Evolutionary conservation across 306 rosid species (phyloP).

Genomic region (Sindora glabra): DNA sequence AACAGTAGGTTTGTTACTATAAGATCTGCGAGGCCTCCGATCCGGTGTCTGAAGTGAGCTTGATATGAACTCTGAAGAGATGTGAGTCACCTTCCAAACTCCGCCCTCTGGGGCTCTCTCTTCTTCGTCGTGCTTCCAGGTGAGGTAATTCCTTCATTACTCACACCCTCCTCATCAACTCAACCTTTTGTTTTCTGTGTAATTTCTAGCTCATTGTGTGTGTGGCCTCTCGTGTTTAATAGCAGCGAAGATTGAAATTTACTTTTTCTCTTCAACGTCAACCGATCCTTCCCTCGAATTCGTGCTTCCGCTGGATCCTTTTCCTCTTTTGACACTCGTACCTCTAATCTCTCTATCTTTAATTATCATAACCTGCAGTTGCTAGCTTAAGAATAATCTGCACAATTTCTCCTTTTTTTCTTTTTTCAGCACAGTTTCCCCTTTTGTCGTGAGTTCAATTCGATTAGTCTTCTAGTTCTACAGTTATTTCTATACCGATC

Average conservation of each 20-base stretch:
- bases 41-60: not conserved
- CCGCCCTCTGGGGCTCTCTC: slow-evolving; percentile 52
- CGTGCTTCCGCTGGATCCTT: slow-evolving; percentile 44
- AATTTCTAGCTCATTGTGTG: no score
- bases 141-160: slow-evolving; percentile 17
- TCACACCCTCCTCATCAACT: no score
- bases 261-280: slow-evolving; percentile 25
- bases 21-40: not conserved
- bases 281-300: slow-evolving; percentile 28
- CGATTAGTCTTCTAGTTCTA: not conserved
- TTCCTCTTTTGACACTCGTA: slow-evolving; percentile 56
- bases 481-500: no score
- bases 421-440: no score
- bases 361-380: not conserved
- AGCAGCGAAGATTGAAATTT: slow-evolving; percentile 34
- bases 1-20: no score
- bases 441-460: not conserved
- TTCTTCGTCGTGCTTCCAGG: slow-evolving; percentile 38
- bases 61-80: not conserved
- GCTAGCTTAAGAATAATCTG: not conserved
- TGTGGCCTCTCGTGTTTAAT: no score
- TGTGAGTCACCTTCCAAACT: slow-evolving; percentile 60
- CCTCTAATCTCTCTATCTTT: not conserved
- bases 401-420: no score
- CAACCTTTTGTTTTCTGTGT: no score